Evolutionary conservation across 1,284 basidiomycete genomes (phyloP), one percentile per base, ranked within the genome.

Genomic region (Dichomitus squalens): DNA sequence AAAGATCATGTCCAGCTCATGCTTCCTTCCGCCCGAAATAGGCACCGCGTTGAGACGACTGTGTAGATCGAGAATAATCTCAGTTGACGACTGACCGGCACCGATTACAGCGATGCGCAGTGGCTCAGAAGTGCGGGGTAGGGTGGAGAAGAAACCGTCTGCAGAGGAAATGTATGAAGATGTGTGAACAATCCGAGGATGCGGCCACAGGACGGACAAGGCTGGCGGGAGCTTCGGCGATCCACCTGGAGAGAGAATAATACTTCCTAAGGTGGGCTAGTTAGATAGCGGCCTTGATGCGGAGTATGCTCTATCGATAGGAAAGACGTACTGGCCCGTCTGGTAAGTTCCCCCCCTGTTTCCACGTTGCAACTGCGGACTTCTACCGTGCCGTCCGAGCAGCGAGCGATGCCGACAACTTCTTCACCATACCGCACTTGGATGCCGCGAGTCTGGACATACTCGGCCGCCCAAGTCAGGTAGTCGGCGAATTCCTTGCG

Each of bases 241-340:
- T n/a, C 81, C 82, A 41, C 82, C 82, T 4, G 82, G 79, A 4
- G 82, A 80, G 58, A 84, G 74, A 56, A 84, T 72, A 54, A 83
- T 68, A 59, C 81, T 76, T 58, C 71, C 80, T 81, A 51, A 55
- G 44, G 27, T 11, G 29, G 20, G 44, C 46, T 25, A 33, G 51
- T 55, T 56, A 65, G 49, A 63, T 52, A 21, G 38, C 18, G 33
- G 46, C 29, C 44, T 31, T 56, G 56, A 46, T 57, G 41, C 3
- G 44, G 55, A 40, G 55, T 53, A 36, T 52, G 58, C 36, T 34
- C 31, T 64, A 53, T 44, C 44, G 55, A 55, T 55, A 49, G 39
- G n/a, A 9, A 8, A 35, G 9, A 60, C 81, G 57, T 65, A 82
- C 81, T 78, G 47, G 80, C 65, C 59, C 67, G 65, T 49, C 76